These are phyloP conservation scores for Fusarium pininemorale DNA, from an alignment of 2,329 filamentous ascomycete species.

Conservation along the genomic window DNA sequence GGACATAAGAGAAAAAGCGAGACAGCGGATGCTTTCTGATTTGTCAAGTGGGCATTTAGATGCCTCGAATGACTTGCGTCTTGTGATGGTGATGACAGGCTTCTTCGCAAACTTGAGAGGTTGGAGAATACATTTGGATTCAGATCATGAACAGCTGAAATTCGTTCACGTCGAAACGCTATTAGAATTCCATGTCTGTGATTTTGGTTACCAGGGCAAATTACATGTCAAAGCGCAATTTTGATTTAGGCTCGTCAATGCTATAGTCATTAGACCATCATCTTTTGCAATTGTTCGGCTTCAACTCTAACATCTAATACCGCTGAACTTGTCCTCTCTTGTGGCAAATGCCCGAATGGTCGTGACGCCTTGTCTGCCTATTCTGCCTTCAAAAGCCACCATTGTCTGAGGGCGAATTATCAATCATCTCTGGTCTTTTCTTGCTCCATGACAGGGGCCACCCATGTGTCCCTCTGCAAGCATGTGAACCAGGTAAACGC, in stretches of 20 bases:
- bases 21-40: slow-evolving; percentile 25
- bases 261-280: slow-evolving; percentile 12
- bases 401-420: background rate
- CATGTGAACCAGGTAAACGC: slow-evolving; percentile 21
- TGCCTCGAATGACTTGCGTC: background rate
- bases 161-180: background rate
- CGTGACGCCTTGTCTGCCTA: slow-evolving; percentile 6
- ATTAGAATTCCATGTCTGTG: background rate
- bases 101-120: background rate
- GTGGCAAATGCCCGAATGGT: background rate
- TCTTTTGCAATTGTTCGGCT: slow-evolving; percentile 36
- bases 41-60: slow-evolving; percentile 18
- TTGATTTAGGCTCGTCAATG: background rate
- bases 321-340: slow-evolving; percentile 4
- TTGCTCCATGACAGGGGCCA: slow-evolving; percentile 8
- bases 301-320: slow-evolving; percentile 36
- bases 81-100: background rate
- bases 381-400: slow-evolving; percentile 1
- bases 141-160: background rate
- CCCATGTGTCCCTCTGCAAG: slow-evolving; percentile 3
- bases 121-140: background rate
- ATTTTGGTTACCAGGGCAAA: background rate
- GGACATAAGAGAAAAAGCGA: slow-evolving; percentile 30
- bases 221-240: background rate
- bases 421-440: slow-evolving; percentile 5